Base-by-base conservation (phyloP, 768 basidiomycete genomes). In the Hygrocybe coccinea region DNA sequence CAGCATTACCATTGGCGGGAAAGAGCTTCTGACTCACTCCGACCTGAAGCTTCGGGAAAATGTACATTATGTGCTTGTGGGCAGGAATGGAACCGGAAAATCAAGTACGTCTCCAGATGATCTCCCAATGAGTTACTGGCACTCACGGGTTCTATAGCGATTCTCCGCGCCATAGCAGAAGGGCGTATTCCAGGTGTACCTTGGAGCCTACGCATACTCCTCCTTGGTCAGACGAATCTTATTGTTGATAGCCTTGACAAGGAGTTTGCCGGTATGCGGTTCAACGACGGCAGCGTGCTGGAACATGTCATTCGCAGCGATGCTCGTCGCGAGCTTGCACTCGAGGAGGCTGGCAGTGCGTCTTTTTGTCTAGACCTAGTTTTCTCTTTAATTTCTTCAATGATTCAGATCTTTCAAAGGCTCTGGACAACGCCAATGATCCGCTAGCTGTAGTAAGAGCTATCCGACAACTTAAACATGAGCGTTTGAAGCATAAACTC, bases 111-210 rank as follows among this genome's bases (percentile, higher is more conserved):
- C 25, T 21, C 17, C 10, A 3, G 2, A 5, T 46, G 14, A 12
- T 3, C 25, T 25, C 37, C 15, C n/a, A 10, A 8, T 46, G 11
- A 44, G 12, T 2, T 19, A 29, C 15, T 22, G 19, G 12, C 22
- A 34, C 25, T 21, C 38, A 29, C 29, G 29, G 29, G 29, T 29
- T 29, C n/a, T 36, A 33, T 10, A 59, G 25, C 61, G 14, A 65
- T 80, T 0, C 59, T 81, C 24, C 67, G 67, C 15, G 77, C 77
- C 9, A 58, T 81, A 22, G 66, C 68, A 2, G 73, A 79, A 17
- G 68, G 73, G 25, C 65, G 74, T 25, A 79, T 82, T 41, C 79
- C 80, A 0, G 81, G 80, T 12, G 56, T 81, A n/a, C 67, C 69
- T 10, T 67, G 70, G 56, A 70, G 68, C 44, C 53, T 80, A 17